A percentile compares a stretch with the other conserved stretches of the same genome.
phyloP scores from a whole-genome alignment of 352 stramenopile species.

The Phytophthora podocarpi region DNA sequence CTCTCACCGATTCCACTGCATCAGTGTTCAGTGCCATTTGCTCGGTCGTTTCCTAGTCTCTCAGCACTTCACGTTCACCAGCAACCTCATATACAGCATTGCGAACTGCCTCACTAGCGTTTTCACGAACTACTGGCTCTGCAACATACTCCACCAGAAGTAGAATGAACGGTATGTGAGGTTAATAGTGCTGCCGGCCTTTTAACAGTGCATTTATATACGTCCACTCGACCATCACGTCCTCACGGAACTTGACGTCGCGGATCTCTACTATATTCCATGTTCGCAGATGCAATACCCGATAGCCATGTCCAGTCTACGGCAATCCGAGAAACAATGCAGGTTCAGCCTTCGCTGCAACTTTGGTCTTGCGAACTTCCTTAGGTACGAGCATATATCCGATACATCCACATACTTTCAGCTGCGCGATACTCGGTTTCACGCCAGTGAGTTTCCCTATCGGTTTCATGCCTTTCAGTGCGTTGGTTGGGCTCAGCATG shows the following conservation, averaged over 20 bases:
- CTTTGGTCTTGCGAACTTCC: constrained; percentile 5
- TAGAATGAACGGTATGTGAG: constrained; percentile 6
- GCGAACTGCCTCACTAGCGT: not conserved
- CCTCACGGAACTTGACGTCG: constrained; percentile 6
- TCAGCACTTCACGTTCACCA: not conserved
- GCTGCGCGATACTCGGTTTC: no score
- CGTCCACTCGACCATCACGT: constrained; percentile 8
- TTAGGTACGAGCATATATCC: constrained; percentile 5
- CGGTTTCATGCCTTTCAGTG: not conserved
- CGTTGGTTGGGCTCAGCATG: no score
- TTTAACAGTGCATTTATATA: constrained; percentile 12
- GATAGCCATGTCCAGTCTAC: not conserved
- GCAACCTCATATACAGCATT: not conserved
- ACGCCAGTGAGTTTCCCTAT: not conserved
- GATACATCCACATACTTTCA: not conserved
- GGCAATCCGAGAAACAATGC: constrained; percentile 3
- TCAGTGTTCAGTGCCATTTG: no score
- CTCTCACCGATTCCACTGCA: not conserved
- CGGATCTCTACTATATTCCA: constrained; percentile 3
- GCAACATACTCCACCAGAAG: constrained; percentile 9
- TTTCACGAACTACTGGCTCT: not conserved
- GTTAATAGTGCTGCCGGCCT: constrained; percentile 10
- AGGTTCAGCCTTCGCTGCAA: constrained; percentile 4
- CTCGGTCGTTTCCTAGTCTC: not conserved
- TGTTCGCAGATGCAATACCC: constrained; percentile 2